Base-by-base conservation (phyloP, 1,284 basidiomycete genomes). In the Coniferiporia sulphurascens region DNA sequence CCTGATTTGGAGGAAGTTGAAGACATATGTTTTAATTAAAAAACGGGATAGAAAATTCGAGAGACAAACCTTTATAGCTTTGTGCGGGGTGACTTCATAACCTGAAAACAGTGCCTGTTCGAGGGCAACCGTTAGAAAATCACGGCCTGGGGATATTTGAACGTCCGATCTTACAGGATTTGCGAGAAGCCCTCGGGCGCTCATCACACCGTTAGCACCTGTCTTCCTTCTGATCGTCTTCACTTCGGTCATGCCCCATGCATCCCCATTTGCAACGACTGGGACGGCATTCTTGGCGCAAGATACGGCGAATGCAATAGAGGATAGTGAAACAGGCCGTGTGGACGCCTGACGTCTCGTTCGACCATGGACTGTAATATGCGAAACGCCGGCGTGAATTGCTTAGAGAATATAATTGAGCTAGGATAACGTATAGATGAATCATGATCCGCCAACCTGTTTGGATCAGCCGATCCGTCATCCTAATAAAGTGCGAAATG, bases 281-380 rank as follows among this genome's bases (percentile, higher is more conserved):
- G 83, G 82, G 1, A 84, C 76, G 44, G 72, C 64, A 0, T 79
- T 78, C 27, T 74, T 73, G 0, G 76, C 78, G 48, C 72, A 73
- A 32, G 78, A 74, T 3, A 78, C 76, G 0, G 82, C 82, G 63
- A 82, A 82, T 13, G 71, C 69, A 62, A 85, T 80, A 1, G 71
- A 73, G 9, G 72, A 71, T 4, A 82, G 71, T 56, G 74, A 71
- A 54, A 83, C 81, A 0, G 82, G 80, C 54, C 78, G 72, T 0
- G 78, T 75, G 0, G 77, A 78, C 4, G 76, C 69, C 66, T 83
- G 81, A 64, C 78, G 77, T 4, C 82, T 72, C 1, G 78, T 84
- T 22, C 83, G 73, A 3, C 83, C 83, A 65, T 85, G 83, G 0
- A 85, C 76, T 0, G 79, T 78, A 44, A 85, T 72, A 61, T 82